These are phyloP conservation scores for Amphirosellinia nigrospora DNA, from an alignment of 495 filamentous ascomycete genomes.

Conservation along the genomic window DNA sequence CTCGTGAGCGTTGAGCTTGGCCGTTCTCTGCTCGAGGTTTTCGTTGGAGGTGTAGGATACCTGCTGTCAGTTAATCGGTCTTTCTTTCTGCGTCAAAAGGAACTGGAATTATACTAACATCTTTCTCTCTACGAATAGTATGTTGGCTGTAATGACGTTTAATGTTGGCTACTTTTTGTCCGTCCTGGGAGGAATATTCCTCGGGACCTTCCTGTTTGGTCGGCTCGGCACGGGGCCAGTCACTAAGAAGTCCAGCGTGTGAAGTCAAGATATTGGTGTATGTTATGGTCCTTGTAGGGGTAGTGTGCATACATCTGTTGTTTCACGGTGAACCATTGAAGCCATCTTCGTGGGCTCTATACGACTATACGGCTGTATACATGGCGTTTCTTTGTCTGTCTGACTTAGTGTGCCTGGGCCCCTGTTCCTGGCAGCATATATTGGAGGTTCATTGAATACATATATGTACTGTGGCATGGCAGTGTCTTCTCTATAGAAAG, in stretches of 20 bases:
- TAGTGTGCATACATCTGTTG: too few species aligned
- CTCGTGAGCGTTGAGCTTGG: conserved; percentile 31
- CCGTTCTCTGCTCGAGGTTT: conserved; percentile 54
- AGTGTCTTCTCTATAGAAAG: too few species aligned
- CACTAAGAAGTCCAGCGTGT: conserved; percentile 21
- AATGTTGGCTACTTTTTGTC: conserved; percentile 87
- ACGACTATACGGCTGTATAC: too few species aligned
- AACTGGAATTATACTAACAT: conserved; percentile 19
- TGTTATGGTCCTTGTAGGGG: too few species aligned
- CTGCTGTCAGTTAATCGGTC: conserved; percentile 65
- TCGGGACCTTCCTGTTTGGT: conserved; percentile 75
- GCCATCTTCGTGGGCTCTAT: too few species aligned
- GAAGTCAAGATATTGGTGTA: neutral
- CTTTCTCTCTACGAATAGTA: conserved; percentile 54
- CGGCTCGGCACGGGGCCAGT: conserved; percentile 51
- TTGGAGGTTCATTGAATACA: too few species aligned
- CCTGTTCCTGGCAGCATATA: too few species aligned
- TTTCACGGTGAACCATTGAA: too few species aligned
- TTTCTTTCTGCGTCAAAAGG: neutral
- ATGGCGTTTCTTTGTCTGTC: too few species aligned
- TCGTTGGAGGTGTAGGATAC: conserved; percentile 72
- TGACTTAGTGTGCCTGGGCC: too few species aligned
- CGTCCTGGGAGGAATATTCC: conserved; percentile 72
- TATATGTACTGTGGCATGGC: too few species aligned
- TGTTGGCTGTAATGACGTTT: conserved; percentile 89